phyloP scores from a whole-genome alignment of 2,329 filamentous ascomycete species.

The Capronia americana region DNA sequence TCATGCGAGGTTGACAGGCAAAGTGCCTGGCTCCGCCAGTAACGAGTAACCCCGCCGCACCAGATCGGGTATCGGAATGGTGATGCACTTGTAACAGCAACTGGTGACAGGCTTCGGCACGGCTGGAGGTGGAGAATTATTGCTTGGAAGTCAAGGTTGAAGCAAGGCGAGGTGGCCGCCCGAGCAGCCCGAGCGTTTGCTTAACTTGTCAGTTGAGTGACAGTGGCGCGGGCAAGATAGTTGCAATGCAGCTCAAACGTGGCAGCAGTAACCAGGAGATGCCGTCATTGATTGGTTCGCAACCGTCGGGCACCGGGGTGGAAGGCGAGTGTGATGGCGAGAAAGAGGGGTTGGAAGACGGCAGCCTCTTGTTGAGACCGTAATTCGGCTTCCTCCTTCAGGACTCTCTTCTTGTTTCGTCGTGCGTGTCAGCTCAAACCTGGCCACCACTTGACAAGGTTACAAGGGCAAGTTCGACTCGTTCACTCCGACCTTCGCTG shows the following conservation, averaged over 20 bases:
- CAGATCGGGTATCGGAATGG: conserved; percentile 10
- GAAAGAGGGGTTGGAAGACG: conserved; percentile 5
- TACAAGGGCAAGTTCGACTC: not conserved
- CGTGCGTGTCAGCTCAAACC: conserved; percentile 5
- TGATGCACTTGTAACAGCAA: not conserved
- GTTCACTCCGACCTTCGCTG: conserved; percentile 4
- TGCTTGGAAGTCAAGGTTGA: conserved; percentile 1
- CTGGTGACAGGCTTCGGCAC: not conserved
- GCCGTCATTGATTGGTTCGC: not conserved
- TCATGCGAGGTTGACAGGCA: conserved; percentile 34
- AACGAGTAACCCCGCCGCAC: conserved; percentile 5
- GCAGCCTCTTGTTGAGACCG: not conserved
- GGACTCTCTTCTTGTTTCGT: conserved; percentile 5
- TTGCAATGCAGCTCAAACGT: conserved; percentile 4
- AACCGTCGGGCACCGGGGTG: not conserved
- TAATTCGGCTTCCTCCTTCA: conserved; percentile 1
- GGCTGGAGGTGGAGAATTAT: conserved; percentile 1
- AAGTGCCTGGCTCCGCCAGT: conserved; percentile 9
- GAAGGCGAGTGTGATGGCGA: not conserved
- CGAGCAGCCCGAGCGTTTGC: conserved; percentile 5
- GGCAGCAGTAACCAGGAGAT: not conserved
- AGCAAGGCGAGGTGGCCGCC: not conserved
- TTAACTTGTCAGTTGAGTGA: not conserved
- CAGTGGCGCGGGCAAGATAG: conserved; percentile 4
- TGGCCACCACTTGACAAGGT: conserved; percentile 5